Base-by-base conservation (phyloP, 345 rosid genomes). In the Lepidium aucheri region DNA sequence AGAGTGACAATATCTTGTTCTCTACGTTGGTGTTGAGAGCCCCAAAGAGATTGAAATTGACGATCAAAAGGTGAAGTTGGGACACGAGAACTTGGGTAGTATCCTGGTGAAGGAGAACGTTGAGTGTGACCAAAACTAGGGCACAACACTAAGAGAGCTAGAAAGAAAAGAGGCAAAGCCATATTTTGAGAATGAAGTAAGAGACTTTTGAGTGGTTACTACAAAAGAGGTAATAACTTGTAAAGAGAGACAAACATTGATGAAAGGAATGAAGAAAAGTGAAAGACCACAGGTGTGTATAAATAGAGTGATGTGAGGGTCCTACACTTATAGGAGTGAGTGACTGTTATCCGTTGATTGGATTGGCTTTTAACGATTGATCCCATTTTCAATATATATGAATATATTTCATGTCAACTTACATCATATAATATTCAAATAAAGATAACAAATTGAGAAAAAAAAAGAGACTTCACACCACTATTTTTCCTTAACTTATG, bases 61-160 rank as follows among this genome's bases (percentile, higher is more conserved):
- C 80, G 84, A 43, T 75, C 59, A 56, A 93, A 93, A 10, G 70
- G 69, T 3, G 89, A 28, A 9, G 91, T 67, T 1, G 56, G 47
- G 10, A 85, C 53, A 53, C 46, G 71, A 47, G 91, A 85, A 65
- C 94, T 79, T 0, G 98, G 98, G 55, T 67, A 65, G 77, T 82
- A 93, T 52, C 98, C 98, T 0, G 97, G 97, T 1, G 91, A 86
- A 65, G 98, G 96, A 53, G 87, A 88, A 41, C 73, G 60, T 34
- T 84, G 88, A 49, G 78, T 83, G 33, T 9, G 38, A 52, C 56
- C 49, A 35, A 22, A 9, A 11, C 26, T 17, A 13, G 70, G 70
- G 32, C 69, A 62, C 43, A 72, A 58, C 35, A 74, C 49, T 51
- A 65, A 39, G 38, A 75, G 54, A 62, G 68, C 47, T 8, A 84